These are phyloP conservation scores for Mortierella sp. DNA, from an alignment of 371 early-diverging fungal genomes.

Conservation along the genomic window DNA sequence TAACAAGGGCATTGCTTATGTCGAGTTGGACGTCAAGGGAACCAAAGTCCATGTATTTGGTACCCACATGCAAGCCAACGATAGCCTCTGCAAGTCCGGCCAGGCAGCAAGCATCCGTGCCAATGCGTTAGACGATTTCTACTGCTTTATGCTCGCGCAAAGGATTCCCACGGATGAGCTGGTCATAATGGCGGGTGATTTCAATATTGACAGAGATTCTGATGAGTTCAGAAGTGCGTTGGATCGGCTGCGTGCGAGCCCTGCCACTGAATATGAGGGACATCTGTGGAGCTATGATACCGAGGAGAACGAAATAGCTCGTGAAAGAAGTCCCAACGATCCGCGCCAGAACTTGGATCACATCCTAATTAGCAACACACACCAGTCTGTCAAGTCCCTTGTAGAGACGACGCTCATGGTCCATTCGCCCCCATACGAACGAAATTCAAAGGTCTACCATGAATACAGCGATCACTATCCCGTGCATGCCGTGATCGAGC, in stretches of 20 bases:
- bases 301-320: slow-evolving; percentile 24
- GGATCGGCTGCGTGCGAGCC: slow-evolving; percentile 3
- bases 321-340: slow-evolving; percentile 17
- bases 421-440: background rate
- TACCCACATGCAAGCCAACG: slow-evolving; percentile 37
- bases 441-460: background rate
- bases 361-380: slow-evolving; percentile 18
- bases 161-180: slow-evolving; percentile 35
- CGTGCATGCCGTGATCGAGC: background rate
- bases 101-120: slow-evolving; percentile 17
- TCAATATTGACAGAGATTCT: slow-evolving; percentile 18
- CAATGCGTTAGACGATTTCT: slow-evolving; percentile 13
- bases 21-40: slow-evolving; percentile 22
- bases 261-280: slow-evolving; percentile 10
- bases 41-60: slow-evolving; percentile 36
- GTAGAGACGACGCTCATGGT: slow-evolving; percentile 9
- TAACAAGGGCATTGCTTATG: slow-evolving; percentile 36
- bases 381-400: slow-evolving; percentile 2
- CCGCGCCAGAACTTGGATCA: slow-evolving; percentile 27
- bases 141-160: slow-evolving; percentile 18
- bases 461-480: slow-evolving; percentile 1
- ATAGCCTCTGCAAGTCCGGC: slow-evolving; percentile 9
- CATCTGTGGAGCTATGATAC: slow-evolving; percentile 19
- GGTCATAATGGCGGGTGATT: slow-evolving; percentile 40
- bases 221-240: slow-evolving; percentile 15